Evolutionary conservation across 768 basidiomycete genomes (phyloP).

Genomic region (Trametes coccinea): DNA sequence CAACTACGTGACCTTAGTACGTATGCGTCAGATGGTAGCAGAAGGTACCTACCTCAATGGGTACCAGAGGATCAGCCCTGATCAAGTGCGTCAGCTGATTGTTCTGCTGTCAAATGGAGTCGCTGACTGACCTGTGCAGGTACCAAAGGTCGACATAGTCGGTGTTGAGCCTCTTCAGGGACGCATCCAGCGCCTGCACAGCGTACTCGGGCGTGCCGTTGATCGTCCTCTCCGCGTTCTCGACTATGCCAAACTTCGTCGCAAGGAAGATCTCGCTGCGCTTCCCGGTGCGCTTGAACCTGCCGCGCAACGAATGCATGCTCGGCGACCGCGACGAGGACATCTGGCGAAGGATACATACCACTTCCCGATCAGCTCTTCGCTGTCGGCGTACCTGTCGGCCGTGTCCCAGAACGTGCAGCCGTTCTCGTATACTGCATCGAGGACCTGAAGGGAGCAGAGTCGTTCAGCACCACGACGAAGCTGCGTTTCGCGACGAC

Average conservation of each 20-base stretch:
- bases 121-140: conserved; percentile 29
- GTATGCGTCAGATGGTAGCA: not conserved
- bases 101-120: not conserved
- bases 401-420: conserved; percentile 52
- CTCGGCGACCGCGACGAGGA: no score
- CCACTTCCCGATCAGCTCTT: conserved; percentile 52
- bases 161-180: conserved; percentile 31
- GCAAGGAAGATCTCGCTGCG: conserved; percentile 49
- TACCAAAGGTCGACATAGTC: conserved; percentile 38
- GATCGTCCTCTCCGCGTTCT: conserved; percentile 15
- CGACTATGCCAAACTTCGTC: conserved; percentile 38
- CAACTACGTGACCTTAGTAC: conserved; percentile 15
- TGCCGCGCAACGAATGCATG: conserved; percentile 16
- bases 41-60: conserved; percentile 7
- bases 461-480: not conserved
- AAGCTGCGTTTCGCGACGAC: not conserved
- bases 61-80: not conserved
- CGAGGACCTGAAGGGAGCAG: conserved; percentile 37
- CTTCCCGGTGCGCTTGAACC: conserved; percentile 59
- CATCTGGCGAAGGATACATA: not conserved
- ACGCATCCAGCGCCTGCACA: conserved; percentile 27
- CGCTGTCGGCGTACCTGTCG: conserved; percentile 42
- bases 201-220: conserved; percentile 33
- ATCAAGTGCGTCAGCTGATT: not conserved
- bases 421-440: conserved; percentile 41